Evolutionary conservation across 768 basidiomycete species (phyloP).

Genomic region (Hypholoma fasciculare): DNA sequence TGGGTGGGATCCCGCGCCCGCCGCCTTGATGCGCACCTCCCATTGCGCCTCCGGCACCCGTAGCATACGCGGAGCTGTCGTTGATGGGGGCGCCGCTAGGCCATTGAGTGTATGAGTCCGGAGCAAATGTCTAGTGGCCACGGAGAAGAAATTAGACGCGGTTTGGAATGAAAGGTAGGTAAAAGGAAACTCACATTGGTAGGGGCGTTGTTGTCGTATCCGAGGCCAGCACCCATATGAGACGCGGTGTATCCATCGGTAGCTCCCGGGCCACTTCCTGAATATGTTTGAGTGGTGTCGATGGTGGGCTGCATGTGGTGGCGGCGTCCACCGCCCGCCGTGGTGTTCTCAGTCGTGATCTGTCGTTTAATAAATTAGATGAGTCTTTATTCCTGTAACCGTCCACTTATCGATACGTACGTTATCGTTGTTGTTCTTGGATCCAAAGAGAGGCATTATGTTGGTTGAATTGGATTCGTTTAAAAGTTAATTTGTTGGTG

Average conservation of each 20-base stretch:
- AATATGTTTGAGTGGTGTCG: not conserved
- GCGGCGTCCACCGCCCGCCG: slow-evolving; percentile 1
- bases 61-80: not conserved
- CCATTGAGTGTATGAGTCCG: not conserved
- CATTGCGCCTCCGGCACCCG: slow-evolving; percentile 1
- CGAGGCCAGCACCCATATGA: not conserved
- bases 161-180: not conserved
- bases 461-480: not conserved
- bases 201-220: not conserved
- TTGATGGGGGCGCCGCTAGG: not conserved
- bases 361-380: not conserved
- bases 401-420: not conserved
- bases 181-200: not conserved
- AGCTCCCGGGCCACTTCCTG: not conserved
- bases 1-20: slow-evolving; percentile 19
- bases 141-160: not conserved
- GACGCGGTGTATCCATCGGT: not conserved
- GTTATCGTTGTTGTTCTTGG: slow-evolving; percentile 19
- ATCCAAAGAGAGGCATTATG: slow-evolving; percentile 32
- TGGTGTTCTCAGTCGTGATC: slow-evolving; percentile 2
- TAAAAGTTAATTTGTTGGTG: not conserved
- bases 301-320: not conserved
- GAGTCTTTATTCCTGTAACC: not conserved
- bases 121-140: not conserved
- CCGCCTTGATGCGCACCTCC: slow-evolving; percentile 13